Conservation (phyloP, 164 flowering plant species). For the Tetrastigma voinierianum region DNA sequence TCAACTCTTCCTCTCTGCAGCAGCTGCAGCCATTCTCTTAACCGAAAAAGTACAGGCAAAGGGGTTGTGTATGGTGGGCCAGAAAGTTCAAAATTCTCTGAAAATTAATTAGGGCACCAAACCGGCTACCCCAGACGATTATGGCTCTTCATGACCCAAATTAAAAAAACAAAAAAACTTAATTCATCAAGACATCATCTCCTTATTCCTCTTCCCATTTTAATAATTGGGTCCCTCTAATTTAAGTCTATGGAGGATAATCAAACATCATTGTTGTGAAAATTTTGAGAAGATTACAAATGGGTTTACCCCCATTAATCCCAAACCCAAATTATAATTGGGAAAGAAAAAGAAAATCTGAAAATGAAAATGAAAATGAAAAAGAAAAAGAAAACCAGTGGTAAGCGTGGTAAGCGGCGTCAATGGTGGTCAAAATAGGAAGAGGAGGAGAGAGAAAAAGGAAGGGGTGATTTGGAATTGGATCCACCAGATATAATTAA, state of each 20-base stretch:
- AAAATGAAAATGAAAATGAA: background rate
- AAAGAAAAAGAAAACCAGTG: background rate
- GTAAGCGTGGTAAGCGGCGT: constrained; percentile 34
- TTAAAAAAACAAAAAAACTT: too few relatives aligned
- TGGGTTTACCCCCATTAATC: too few relatives aligned
- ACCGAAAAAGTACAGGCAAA: constrained; percentile 25
- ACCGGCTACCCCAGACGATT: background rate
- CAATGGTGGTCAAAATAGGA: constrained; percentile 14
- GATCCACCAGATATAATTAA: constrained; percentile 22
- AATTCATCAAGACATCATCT: background rate
- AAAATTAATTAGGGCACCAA: background rate
- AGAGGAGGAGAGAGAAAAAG: background rate
- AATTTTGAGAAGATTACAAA: too few relatives aligned
- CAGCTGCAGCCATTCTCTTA: constrained; percentile 21
- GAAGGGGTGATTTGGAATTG: constrained; percentile 6
- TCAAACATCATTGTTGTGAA: too few relatives aligned
- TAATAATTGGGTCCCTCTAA: too few relatives aligned
- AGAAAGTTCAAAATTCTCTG: constrained; percentile 18
- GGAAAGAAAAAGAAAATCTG: background rate
- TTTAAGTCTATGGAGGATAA: too few relatives aligned
- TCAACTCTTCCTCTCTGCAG: constrained; percentile 12
- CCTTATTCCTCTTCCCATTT: background rate
- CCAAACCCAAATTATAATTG: too few relatives aligned
- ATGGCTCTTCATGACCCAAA: background rate
- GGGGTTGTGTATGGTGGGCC: constrained; percentile 9